Evolutionary conservation across 768 basidiomycete genomes (phyloP).

Genomic region (Clitopilus hobsonii): DNA sequence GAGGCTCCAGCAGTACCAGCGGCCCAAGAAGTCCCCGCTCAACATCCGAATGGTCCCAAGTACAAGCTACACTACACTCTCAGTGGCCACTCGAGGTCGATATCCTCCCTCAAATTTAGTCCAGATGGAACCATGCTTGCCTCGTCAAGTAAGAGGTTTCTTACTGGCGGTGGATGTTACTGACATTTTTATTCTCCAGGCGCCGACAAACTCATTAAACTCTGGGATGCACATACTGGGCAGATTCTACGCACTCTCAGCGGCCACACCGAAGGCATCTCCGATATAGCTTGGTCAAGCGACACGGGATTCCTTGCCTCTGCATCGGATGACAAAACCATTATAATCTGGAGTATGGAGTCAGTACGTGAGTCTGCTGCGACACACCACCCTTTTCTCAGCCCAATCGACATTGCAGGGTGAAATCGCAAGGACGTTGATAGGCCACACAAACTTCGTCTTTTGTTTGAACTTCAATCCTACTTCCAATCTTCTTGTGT

Average conservation of each 20-base stretch:
- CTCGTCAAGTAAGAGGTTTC: slow-evolving; percentile 61
- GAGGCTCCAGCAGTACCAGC: neutral
- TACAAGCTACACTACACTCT: slow-evolving; percentile 61
- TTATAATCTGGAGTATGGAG: slow-evolving; percentile 81
- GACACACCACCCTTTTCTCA: slow-evolving; percentile 8
- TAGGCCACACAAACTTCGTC: slow-evolving; percentile 90
- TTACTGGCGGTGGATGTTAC: slow-evolving; percentile 4
- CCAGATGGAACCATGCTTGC: slow-evolving; percentile 79
- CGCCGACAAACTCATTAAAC: slow-evolving; percentile 77
- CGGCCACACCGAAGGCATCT: slow-evolving; percentile 81
- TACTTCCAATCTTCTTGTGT: slow-evolving; percentile 84
- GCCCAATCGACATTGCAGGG: slow-evolving; percentile 34
- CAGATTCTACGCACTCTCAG: slow-evolving; percentile 67
- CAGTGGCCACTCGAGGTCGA: slow-evolving; percentile 76
- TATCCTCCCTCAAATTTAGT: slow-evolving; percentile 87
- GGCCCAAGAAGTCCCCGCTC: neutral
- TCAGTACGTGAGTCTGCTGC: slow-evolving; percentile 32
- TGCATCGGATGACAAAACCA: slow-evolving; percentile 90
- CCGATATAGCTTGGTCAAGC: slow-evolving; percentile 85
- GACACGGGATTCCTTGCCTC: slow-evolving; percentile 84
- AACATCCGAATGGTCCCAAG: slow-evolving; percentile 27
- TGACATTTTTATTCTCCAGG: slow-evolving; percentile 39
- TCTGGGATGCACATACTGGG: slow-evolving; percentile 75
- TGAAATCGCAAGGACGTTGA: slow-evolving; percentile 57
- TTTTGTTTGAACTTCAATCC: slow-evolving; percentile 94